Evolutionary conservation across 1,284 basidiomycete species (phyloP).

Genomic region (Boletus chippewaensis): DNA sequence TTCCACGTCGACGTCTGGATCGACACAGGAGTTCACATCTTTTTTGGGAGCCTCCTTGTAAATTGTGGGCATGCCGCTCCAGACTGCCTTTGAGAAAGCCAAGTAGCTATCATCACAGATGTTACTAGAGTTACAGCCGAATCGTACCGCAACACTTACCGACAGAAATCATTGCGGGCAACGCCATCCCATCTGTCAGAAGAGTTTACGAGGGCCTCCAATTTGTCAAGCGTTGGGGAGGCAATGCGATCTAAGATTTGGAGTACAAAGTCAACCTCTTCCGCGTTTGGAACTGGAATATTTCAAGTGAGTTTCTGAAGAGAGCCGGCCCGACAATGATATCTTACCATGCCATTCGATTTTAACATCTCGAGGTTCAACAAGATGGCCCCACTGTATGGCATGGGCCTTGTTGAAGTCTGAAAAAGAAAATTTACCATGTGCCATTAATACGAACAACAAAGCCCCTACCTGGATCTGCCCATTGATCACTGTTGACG

Average conservation of each 20-base stretch:
- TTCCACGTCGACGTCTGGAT: slow-evolving; percentile 56
- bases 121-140: slow-evolving; percentile 2
- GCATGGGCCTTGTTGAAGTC: slow-evolving; percentile 73
- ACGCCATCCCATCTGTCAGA: slow-evolving; percentile 61
- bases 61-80: slow-evolving; percentile 68
- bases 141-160: slow-evolving; percentile 40
- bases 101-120: slow-evolving; percentile 43
- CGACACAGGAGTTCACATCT: slow-evolving; percentile 49
- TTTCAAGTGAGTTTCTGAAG: slow-evolving; percentile 1
- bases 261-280: slow-evolving; percentile 79
- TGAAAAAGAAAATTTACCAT: slow-evolving; percentile 22
- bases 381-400: slow-evolving; percentile 79
- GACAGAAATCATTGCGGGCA: slow-evolving; percentile 91
- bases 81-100: slow-evolving; percentile 57
- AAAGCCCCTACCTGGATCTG: slow-evolving; percentile 53
- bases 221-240: slow-evolving; percentile 57
- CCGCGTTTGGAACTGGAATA: slow-evolving; percentile 57
- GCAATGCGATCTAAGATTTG: slow-evolving; percentile 50
- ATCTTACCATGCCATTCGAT: slow-evolving; percentile 82
- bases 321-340: background rate
- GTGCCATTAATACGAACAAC: background rate
- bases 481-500: slow-evolving; percentile 81
- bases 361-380: slow-evolving; percentile 72
- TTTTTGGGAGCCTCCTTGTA: slow-evolving; percentile 55
- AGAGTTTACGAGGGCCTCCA: slow-evolving; percentile 59